Conservation (phyloP, 768 basidiomycete genomes). For the Lactifluus hygrophoroides region DNA sequence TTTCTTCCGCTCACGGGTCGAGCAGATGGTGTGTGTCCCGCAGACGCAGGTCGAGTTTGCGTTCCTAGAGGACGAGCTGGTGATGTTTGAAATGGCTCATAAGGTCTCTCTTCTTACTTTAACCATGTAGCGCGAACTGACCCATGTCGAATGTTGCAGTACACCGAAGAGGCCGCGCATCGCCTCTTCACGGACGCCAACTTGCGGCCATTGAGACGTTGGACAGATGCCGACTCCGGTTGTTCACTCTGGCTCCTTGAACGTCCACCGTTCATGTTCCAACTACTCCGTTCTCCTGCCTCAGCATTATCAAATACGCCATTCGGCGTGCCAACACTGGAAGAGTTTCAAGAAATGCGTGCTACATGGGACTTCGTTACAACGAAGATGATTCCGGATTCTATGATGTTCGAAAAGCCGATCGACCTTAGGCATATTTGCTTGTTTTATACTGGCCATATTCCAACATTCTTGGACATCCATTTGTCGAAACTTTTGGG, state of each 20-base stretch:
- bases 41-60: conserved; percentile 34
- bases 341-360: conserved; percentile 84
- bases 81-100: conserved; percentile 81
- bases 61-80: conserved; percentile 63
- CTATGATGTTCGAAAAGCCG: conserved; percentile 83
- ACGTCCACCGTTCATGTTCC: conserved; percentile 74
- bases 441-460: conserved; percentile 94
- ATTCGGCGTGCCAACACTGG: conserved; percentile 61
- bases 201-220: conserved; percentile 78
- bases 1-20: conserved; percentile 59
- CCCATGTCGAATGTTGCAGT: conserved; percentile 39
- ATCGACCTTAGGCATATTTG: conserved; percentile 94
- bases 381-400: conserved; percentile 73
- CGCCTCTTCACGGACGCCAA: conserved; percentile 64
- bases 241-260: conserved; percentile 92
- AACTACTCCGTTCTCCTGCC: conserved; percentile 40
- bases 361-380: conserved; percentile 82
- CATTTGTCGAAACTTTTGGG: conserved; percentile 67
- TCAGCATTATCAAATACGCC: conserved; percentile 29
- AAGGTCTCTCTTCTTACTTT: conserved; percentile 47
- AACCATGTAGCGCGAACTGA: background rate
- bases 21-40: conserved; percentile 51
- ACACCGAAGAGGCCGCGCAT: conserved; percentile 62
- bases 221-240: conserved; percentile 61
- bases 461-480: conserved; percentile 88